Base-by-base conservation (phyloP, 2,329 filamentous ascomycete genomes). In the Aspergillus thermomutatus region DNA sequence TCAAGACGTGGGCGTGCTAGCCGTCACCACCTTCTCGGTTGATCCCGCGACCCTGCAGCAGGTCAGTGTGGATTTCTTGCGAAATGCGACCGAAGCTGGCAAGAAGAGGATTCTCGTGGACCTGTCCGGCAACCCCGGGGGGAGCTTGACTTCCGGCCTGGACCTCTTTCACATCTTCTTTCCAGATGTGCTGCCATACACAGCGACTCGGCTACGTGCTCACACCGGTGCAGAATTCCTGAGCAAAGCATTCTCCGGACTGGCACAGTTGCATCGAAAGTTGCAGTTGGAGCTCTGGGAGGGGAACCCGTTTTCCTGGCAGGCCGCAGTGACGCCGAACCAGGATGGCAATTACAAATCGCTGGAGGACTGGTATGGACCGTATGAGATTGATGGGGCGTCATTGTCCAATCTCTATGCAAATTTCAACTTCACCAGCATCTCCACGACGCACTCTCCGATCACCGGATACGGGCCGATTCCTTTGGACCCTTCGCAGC, bases 71-170 rank as follows among this genome's bases (percentile, higher is more conserved):
- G 53, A 68, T 10, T 71, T 71, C 52, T 37, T 71, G 21, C 54
- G 61, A 6, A 68, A 69, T 37, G 68, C 64, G 53, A 65, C 63
- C 14, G 50, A 52, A 1, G 73, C 74, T 1, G 76, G 78, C 2
- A 86, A 85, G 66, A 82, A 75, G n/a, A 86, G 83, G 67, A 75
- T 90, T 4, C 77, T 90, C 28, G 82, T 90, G 57, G 87, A 90
- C 60, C 66, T 89, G 6, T 79, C 82, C 3, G 78, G 75, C 2
- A 90, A 90, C 60, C 76, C 75, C 0, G 87, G 87, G 41, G 87
- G 87, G 1, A 70, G 71, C 47, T 66, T 83, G 14, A 63, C 74
- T 7, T 74, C 78, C 7, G 80, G 78, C 1, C 77, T 76, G 47
- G 78, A 81, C 46, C 63, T 80, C 0, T 86, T 86, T 65, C 77